Base-by-base conservation (phyloP, 192 early-diverging fungal species). In the Phycomyces blakesleeanus region DNA sequence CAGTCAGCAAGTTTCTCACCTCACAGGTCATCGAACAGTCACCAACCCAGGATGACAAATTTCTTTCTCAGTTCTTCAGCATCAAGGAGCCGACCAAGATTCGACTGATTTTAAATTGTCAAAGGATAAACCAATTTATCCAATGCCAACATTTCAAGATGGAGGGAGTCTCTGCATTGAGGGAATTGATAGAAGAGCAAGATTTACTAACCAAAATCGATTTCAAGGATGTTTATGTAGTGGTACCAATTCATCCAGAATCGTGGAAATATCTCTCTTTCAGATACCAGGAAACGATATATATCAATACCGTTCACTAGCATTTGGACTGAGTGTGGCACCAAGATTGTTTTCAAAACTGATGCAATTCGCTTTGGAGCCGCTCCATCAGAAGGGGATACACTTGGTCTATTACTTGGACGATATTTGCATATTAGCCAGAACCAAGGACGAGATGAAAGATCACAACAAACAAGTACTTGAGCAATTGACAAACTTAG, bases 121-220 rank as follows among this genome's bases (percentile, higher is more conserved):
- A 49, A n/a, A 53, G 11, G 0, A 20, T 69, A 6, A 69, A 69
- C 37, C 11, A 54, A 14, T 69, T 53, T 42, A 5, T 69, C 2
- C 68, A 63, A 41, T 29, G n/a, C 20, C 18, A 69, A 34, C 61
- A 69, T 39, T 69, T 69, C 68, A 62, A 63, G 49, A 69, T 69
- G 68, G 68, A 69, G 51, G 68, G 68, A 51, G 38, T 63, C 20
- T 54, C 61, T 15, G 68, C 61, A 14, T 41, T 69, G 29, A 29
- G 68, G n/a, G 56, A 69, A 2, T 47, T 63, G 1, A 58, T 69
- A 44, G 61, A 63, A 50, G 11, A 20, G 4, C n/a, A 63, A 11
- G 61, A 69, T 44, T 63, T 34, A 9, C 57, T 69, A 0, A 56
- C 24, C 53, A 69, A 69, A 42, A 25, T 69, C 20, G 68, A 69